Conservation (phyloP, 257 asterid species). For the Scutellaria baicalensis region DNA sequence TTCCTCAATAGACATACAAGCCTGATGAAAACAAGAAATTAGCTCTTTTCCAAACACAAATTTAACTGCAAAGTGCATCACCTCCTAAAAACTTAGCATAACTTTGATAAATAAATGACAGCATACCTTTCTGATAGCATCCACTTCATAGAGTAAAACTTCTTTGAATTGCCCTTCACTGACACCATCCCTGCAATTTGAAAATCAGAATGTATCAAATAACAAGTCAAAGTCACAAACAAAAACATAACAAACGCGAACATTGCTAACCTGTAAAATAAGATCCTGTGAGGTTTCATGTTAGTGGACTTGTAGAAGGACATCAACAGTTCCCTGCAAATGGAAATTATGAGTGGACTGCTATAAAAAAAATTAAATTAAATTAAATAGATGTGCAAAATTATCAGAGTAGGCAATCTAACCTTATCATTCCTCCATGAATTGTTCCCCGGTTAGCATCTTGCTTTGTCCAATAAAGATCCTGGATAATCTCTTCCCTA, state of each 20-base stretch:
- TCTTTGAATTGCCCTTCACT: constrained; percentile 84
- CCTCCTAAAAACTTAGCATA: background rate
- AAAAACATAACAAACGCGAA: background rate
- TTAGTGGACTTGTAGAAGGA: constrained; percentile 33
- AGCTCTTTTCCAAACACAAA: background rate
- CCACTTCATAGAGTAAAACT: constrained; percentile 60
- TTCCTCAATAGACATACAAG: constrained; percentile 49
- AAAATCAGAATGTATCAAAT: background rate
- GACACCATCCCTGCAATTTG: constrained; percentile 70
- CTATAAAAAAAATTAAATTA: background rate
- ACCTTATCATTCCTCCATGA: constrained; percentile 76
- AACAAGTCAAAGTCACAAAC: background rate
- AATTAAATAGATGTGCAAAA: background rate
- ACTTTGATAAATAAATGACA: background rate
- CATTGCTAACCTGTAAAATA: constrained; percentile 55
- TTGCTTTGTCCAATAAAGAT: constrained; percentile 26
- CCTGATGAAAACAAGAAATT: constrained; percentile 42
- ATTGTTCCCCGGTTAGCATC: constrained; percentile 34
- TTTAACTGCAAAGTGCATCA: background rate
- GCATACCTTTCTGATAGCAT: constrained; percentile 59
- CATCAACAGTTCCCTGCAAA: constrained; percentile 51
- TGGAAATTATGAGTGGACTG: background rate
- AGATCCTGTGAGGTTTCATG: constrained; percentile 51
- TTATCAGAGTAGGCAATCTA: background rate
- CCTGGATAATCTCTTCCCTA: constrained; percentile 62